These are phyloP conservation scores for Alternaria sp. DNA, from an alignment of 2,329 filamentous ascomycete species.

Conservation along the genomic window DNA sequence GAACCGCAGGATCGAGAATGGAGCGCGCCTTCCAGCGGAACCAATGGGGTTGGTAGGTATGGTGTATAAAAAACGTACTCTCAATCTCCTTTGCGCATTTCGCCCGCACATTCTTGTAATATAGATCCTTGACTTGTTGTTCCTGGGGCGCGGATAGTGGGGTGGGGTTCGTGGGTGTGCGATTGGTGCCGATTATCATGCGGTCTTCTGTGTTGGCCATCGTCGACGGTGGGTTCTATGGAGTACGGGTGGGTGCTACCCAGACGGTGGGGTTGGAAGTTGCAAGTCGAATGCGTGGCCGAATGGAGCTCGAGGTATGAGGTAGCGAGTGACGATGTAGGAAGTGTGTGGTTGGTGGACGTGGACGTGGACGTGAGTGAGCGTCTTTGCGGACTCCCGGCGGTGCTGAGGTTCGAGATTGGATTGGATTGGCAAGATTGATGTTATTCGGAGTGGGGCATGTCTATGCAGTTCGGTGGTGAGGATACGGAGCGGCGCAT, in stretches of 20 bases:
- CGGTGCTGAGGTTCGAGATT: constrained; percentile 20
- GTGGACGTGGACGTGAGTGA: too few relatives aligned
- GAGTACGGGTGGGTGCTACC: not conserved
- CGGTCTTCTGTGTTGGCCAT: constrained; percentile 24
- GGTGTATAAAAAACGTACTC: too few relatives aligned
- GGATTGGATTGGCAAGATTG: constrained; percentile 16
- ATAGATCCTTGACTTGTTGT: constrained; percentile 75
- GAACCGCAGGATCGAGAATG: too few relatives aligned
- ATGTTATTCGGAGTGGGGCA: constrained; percentile 51
- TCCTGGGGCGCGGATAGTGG: constrained; percentile 75
- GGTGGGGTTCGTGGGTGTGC: constrained; percentile 53
- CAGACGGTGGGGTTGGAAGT: not conserved
- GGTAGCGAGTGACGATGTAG: too few relatives aligned
- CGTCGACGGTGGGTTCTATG: too few relatives aligned
- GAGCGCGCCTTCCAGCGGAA: too few relatives aligned
- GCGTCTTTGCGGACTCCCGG: constrained; percentile 36
- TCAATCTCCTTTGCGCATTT: constrained; percentile 72
- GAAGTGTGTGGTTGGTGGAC: too few relatives aligned
- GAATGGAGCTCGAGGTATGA: too few relatives aligned
- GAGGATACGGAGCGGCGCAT: constrained; percentile 79
- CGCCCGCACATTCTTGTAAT: constrained; percentile 80
- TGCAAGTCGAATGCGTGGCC: too few relatives aligned
- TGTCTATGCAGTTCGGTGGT: constrained; percentile 67
- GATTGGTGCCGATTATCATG: constrained; percentile 28
- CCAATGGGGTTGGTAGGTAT: too few relatives aligned